Evolutionary conservation across 202 grass and related monocot species (phyloP).

Genomic region (Saccharum hybrid): DNA sequence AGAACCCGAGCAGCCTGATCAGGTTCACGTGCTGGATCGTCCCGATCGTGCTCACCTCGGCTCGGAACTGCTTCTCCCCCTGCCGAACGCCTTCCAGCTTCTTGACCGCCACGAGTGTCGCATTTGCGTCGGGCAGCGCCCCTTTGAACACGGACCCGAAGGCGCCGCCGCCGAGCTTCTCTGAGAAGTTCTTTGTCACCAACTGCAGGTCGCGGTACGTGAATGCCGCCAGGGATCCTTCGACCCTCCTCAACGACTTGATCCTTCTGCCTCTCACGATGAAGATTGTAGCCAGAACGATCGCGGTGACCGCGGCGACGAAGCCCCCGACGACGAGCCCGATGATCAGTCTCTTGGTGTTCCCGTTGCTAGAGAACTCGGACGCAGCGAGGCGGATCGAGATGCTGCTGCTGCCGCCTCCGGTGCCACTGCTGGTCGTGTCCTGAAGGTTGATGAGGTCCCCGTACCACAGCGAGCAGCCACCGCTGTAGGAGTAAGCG

Average conservation of each 20-base stretch:
- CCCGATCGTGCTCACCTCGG: conserved; percentile 72
- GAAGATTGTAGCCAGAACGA: neutral
- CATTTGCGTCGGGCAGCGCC: conserved; percentile 18
- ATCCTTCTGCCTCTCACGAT: conserved; percentile 23
- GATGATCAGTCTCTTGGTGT: conserved; percentile 13
- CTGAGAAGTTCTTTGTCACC: conserved; percentile 66
- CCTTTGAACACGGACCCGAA: conserved; percentile 79
- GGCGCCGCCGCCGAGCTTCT: conserved; percentile 66
- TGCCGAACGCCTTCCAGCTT: conserved; percentile 65
- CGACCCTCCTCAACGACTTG: conserved; percentile 23
- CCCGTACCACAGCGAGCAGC: conserved; percentile 56
- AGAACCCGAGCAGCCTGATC: conserved; percentile 63
- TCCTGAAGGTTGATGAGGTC: conserved; percentile 56
- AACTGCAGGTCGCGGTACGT: conserved; percentile 59
- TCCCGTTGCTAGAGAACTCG: conserved; percentile 35
- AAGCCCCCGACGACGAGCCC: conserved; percentile 1
- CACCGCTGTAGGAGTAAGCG: conserved; percentile 40
- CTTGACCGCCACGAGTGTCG: conserved; percentile 60
- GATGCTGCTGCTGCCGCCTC: conserved; percentile 29
- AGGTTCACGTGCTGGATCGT: conserved; percentile 76
- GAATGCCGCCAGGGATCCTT: conserved; percentile 51
- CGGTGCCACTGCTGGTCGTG: conserved; percentile 8
- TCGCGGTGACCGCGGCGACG: neutral
- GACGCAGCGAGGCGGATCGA: conserved; percentile 55
- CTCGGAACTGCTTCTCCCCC: conserved; percentile 71